These are phyloP conservation scores for Aphanocladium album DNA, from an alignment of 2,329 filamentous ascomycete species.

Conservation along the genomic window DNA sequence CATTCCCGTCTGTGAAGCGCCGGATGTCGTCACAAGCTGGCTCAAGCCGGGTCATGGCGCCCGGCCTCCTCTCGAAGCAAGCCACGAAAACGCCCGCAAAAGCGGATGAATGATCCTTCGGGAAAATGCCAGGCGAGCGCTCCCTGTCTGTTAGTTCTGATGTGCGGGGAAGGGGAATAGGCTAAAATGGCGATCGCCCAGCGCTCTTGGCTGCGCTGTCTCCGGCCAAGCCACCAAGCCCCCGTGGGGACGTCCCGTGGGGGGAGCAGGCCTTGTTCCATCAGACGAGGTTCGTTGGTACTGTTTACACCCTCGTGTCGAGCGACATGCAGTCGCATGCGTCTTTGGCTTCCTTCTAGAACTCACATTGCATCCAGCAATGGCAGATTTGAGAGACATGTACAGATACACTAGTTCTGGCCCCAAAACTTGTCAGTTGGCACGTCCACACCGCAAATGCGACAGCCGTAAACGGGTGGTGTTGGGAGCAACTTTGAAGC, in stretches of 20 bases:
- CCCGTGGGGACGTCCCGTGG: conserved; percentile 4
- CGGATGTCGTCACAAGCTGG: neutral
- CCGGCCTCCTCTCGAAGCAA: neutral
- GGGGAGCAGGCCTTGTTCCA: neutral
- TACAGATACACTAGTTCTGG: neutral
- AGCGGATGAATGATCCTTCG: conserved; percentile 3
- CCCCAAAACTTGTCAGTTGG: neutral
- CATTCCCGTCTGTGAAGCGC: neutral
- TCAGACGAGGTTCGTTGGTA: neutral
- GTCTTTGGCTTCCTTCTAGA: neutral
- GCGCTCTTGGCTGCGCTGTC: neutral
- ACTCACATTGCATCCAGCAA: neutral
- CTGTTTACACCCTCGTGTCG: neutral
- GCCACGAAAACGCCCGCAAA: neutral
- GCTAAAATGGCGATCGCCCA: conserved; percentile 3
- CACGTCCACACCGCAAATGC: neutral
- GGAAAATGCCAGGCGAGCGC: neutral
- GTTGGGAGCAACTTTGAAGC: neutral
- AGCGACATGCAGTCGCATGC: neutral
- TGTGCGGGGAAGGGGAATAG: conserved; percentile 5
- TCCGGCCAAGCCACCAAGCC: conserved; percentile 8
- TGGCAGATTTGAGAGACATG: neutral
- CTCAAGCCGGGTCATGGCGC: neutral
- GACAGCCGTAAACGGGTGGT: neutral
- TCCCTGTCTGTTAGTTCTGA: neutral